These are phyloP conservation scores for Paramecium sexaurelia DNA, from an alignment of 73 alveolate genomes.

Conservation along the genomic window DNA sequence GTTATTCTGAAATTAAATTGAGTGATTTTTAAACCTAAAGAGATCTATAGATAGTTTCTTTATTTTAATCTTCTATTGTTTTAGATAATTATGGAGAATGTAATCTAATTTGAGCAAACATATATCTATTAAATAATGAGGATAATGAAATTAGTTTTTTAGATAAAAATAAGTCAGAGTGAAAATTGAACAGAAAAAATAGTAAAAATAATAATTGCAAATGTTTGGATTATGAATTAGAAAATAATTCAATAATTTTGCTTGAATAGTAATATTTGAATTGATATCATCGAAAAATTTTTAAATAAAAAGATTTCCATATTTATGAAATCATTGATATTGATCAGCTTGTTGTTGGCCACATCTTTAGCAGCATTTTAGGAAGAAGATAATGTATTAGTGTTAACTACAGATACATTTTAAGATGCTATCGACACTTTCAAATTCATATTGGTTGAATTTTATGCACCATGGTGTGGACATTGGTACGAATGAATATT, in stretches of 20 bases:
- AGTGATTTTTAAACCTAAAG: neutral
- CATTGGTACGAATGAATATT: slow-evolving; percentile 72
- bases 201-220: neutral
- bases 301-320: slow-evolving; percentile 38
- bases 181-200: neutral
- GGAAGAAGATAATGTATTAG: slow-evolving; percentile 75
- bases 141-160: neutral
- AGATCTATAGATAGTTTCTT: neutral
- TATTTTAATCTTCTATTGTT: neutral
- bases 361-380: slow-evolving; percentile 65
- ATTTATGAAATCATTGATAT: slow-evolving; percentile 1
- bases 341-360: slow-evolving; percentile 48
- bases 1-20: neutral
- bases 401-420: slow-evolving; percentile 74
- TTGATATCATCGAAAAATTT: neutral
- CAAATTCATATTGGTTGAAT: slow-evolving; percentile 78
- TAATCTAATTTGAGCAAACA: neutral
- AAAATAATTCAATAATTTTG: slow-evolving; percentile 25
- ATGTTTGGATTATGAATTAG: neutral
- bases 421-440: slow-evolving; percentile 72
- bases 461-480: slow-evolving; percentile 95
- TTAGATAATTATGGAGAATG: neutral
- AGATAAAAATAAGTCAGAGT: neutral
- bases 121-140: neutral
- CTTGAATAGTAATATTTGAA: neutral